Evolutionary conservation across 2,329 filamentous ascomycete genomes (phyloP), one percentile per base, ranked within the genome.

Genomic region (Fusarium nygamai): DNA sequence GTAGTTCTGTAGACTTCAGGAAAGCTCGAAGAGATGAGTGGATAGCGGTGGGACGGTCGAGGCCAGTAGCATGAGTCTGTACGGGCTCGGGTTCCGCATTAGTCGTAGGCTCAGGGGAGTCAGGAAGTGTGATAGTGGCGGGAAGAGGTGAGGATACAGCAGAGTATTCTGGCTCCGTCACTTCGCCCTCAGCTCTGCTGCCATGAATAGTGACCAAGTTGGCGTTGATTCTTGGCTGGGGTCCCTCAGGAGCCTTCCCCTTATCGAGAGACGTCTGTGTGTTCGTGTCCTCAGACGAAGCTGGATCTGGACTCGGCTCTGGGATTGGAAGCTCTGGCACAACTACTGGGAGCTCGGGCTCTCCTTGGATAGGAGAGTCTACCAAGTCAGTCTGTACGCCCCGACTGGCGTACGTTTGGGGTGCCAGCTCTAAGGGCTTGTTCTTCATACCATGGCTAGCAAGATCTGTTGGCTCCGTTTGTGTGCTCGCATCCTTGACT

Each of bases 381-480:
- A 27, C 38, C 24, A 24, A 20, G n/a, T 53, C n/a, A 11, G 71
- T 64, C 61, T 73, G 71, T 24, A 56, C 43, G 11, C 38, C 50
- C 20, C 20, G 27, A 16, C 53, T 51, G 14, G 36, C 33, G 24
- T 47, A 19, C 13, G 29, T 17, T 29, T 24, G 46, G 46, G 27
- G 6, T 33, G 22, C 24, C 24, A 34, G 22, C 16, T 66, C 20
- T 22, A 12, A 29, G 27, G 31, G 50, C 50, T 44, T 53, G 14
- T n/a, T 43, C 33, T 29, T 13, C 17, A 12, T 29, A 34, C 13
- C 34, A 38, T 24, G 31, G 27, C n/a, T 39, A 36, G 24, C 34
- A 34, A 68, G 19, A 31, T 47, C 69, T 46, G 16, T n/a, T 16
- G 41, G 53, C 17, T 67, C 59, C 22, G 51, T 60, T 58, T 74